Evolutionary conservation across 805 yeast genomes (phyloP), one percentile per base, ranked within the genome.

Genomic region (Candida bentonensis): DNA sequence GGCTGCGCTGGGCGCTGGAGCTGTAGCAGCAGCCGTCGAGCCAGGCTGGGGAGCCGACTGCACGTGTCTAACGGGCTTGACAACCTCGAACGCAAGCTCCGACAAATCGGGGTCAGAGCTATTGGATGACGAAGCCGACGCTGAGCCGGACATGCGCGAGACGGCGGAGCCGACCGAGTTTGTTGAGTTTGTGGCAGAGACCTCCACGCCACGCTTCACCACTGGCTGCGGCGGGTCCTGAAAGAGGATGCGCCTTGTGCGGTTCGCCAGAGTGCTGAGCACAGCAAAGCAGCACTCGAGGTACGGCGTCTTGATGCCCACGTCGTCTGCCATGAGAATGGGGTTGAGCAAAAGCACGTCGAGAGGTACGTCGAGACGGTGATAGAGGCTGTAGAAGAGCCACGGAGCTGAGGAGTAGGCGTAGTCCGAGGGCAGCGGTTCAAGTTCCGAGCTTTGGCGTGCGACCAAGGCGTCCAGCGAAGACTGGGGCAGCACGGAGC

Each of bases 321-420:
- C 74, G 58, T 87, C 95, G 63, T 87, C 95, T n/a, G 92, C 95
- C 46, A 87, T 67, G 45, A 88, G 66, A 43, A 88, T 88, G 3
- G 95, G 94, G 57, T 86, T 94, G 49, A 88, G 70, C 44, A 88
- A 65, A 39, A 86, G 66, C 56, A 86, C 68, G 63, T 88, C 96
- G 36, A 82, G 67, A 48, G 80, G 76, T 47, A 84, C 60, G 39
- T 74, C 76, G 52, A 74, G 57, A 58, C 71, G 69, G 52, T 73
- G 66, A 57, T 64, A 72, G 54, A 76, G 84, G 55, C 80, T 79
- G 60, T 78, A 85, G 49, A 82, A 79, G 44, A 81, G 64, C 39
- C 69, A 63, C 36, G 87, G 83, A 15, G 76, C 67, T 49, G 70
- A 70, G 34, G 68, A 48, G 42, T 62, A 68, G 7, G 20, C 21